phyloP scores from a whole-genome alignment of 306 rosid species.

The Begonia peltatifolia region DNA sequence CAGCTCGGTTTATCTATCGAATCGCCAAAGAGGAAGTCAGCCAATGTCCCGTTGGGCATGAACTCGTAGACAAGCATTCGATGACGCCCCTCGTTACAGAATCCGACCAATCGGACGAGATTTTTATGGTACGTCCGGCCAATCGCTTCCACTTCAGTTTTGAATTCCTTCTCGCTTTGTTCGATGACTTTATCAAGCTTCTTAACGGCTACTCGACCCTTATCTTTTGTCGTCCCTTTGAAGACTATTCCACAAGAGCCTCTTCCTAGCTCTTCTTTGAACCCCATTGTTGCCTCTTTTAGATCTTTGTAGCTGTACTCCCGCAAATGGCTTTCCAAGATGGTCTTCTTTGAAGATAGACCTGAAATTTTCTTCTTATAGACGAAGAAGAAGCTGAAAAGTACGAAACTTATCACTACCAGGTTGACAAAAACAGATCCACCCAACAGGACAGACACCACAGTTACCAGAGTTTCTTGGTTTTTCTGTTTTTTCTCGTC shows the following conservation, averaged over 20 bases:
- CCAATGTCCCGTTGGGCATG: constrained; percentile 20
- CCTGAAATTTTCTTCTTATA: constrained; percentile 1
- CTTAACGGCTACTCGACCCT: constrained; percentile 17
- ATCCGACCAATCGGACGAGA: constrained; percentile 20
- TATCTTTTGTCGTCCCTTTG: constrained; percentile 3
- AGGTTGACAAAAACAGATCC: constrained; percentile 16
- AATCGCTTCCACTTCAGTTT: constrained; percentile 17
- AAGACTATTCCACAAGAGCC: constrained; percentile 22
- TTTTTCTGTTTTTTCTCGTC: neutral
- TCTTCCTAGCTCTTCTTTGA: constrained; percentile 21
- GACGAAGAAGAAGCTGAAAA: constrained; percentile 3
- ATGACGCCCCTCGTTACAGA: constrained; percentile 19
- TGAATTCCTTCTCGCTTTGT: constrained; percentile 20
- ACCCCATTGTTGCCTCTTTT: constrained; percentile 13
- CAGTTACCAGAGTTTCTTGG: constrained; percentile 2
- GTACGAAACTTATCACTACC: constrained; percentile 5
- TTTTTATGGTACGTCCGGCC: constrained; percentile 28
- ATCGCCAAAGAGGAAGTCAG: constrained; percentile 12
- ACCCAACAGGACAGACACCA: constrained; percentile 14
- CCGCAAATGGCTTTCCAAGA: constrained; percentile 4
- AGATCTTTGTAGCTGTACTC: constrained; percentile 13
- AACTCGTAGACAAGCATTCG: constrained; percentile 25
- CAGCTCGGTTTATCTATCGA: constrained; percentile 12
- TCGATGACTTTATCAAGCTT: constrained; percentile 9
- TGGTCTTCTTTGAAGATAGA: neutral